phyloP scores from a whole-genome alignment of 2,329 filamentous ascomycete species.

The Orbilia brochopaga region DNA sequence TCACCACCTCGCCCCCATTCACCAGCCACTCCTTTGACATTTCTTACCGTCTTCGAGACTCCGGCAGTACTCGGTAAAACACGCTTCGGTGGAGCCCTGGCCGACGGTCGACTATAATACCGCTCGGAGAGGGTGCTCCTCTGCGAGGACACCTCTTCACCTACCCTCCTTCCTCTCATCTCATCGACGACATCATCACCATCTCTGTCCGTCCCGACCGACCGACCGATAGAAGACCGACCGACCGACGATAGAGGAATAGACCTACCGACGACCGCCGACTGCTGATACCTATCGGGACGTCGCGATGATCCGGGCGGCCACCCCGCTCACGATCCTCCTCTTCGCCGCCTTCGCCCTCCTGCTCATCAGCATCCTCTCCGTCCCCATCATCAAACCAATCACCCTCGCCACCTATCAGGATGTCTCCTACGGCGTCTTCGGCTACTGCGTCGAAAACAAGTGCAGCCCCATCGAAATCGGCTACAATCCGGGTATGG shows the following conservation, averaged over 20 bases:
- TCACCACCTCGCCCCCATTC: not conserved
- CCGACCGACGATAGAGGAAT: too few relatives aligned
- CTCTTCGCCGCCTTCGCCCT: conserved; percentile 84
- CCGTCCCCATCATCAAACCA: conserved; percentile 81
- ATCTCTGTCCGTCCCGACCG: not conserved
- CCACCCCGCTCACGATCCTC: conserved; percentile 85
- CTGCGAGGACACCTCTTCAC: conserved; percentile 42
- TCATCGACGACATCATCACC: too few relatives aligned
- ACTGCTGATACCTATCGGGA: not conserved
- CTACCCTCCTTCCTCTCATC: conserved; percentile 12
- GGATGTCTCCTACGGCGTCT: conserved; percentile 84
- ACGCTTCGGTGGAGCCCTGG: conserved; percentile 2
- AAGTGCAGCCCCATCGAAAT: conserved; percentile 76
- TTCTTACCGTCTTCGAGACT: conserved; percentile 12
- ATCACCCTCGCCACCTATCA: conserved; percentile 82
- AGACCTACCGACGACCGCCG: conserved; percentile 31
- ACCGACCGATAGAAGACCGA: not conserved
- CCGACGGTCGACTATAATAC: conserved; percentile 1
- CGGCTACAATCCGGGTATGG: conserved; percentile 83
- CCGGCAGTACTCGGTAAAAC: conserved; percentile 20
- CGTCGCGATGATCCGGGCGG: conserved; percentile 71
- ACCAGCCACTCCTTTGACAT: conserved; percentile 21
- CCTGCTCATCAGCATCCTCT: conserved; percentile 84
- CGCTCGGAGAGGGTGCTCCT: conserved; percentile 16
- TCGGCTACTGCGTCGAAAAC: conserved; percentile 77